Conservation (phyloP, 805 yeast species). For the Candida stauntonica region DNA sequence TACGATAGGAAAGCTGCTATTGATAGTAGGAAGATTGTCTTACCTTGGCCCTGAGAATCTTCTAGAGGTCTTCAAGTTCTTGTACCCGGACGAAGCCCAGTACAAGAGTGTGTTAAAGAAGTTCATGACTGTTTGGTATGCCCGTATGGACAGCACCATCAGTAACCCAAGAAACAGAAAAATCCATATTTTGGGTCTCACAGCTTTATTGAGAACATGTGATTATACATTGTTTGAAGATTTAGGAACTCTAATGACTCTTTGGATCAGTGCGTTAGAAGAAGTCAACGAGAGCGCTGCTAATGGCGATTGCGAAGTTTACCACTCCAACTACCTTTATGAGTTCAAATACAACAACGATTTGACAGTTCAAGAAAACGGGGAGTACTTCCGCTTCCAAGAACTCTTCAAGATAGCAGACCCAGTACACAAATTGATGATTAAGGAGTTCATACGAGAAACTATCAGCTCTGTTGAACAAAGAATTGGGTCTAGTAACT, state of each 20-base stretch:
- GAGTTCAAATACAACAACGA: constrained; percentile 26
- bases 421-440: constrained; percentile 49
- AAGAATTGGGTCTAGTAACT: constrained; percentile 12
- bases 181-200: constrained; percentile 56
- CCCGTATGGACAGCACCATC: constrained; percentile 47
- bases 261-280: constrained; percentile 58
- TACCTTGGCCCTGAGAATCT: constrained; percentile 30
- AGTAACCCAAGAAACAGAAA: constrained; percentile 77
- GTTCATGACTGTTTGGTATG: constrained; percentile 35
- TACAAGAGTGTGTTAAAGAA: constrained; percentile 26
- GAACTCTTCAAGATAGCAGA: constrained; percentile 36
- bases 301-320: constrained; percentile 52
- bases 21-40: constrained; percentile 33
- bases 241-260: constrained; percentile 31
- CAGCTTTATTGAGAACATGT: constrained; percentile 43
- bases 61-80: constrained; percentile 26
- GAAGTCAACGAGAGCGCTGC: constrained; percentile 58
- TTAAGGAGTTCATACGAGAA: constrained; percentile 41
- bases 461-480: constrained; percentile 16
- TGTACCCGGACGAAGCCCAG: constrained; percentile 26
- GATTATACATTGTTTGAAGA: constrained; percentile 28
- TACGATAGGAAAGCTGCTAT: constrained; percentile 30
- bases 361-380: constrained; percentile 27
- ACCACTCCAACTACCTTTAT: constrained; percentile 40
- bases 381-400: constrained; percentile 42